Percentiles rank a stretch among this genome's conserved stretches.
Evolutionary conservation across 2,329 filamentous ascomycete species (phyloP).

Genomic region (Myriosclerotinia duriaeana): DNA sequence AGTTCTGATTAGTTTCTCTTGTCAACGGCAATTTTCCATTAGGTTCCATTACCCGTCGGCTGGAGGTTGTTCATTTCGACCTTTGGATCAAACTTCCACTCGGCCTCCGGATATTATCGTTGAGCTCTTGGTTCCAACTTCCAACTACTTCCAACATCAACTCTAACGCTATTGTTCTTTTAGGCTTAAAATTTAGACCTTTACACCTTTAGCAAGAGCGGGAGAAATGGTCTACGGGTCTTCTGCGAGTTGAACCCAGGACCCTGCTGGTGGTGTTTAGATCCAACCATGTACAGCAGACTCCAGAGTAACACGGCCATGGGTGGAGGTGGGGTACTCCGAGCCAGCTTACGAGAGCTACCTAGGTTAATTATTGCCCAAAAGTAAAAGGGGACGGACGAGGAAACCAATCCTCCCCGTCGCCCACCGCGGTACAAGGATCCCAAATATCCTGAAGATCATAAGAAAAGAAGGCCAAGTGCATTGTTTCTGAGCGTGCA

Average conservation of each 20-base stretch:
- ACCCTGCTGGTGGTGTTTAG: neutral
- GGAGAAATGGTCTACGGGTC: constrained; percentile 10
- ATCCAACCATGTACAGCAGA: neutral
- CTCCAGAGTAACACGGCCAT: neutral
- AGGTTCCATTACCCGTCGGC: neutral
- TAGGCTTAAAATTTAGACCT: neutral
- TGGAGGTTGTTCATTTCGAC: neutral
- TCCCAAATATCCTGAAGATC: constrained; percentile 21
- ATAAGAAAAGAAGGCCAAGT: constrained; percentile 1
- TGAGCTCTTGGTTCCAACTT: neutral
- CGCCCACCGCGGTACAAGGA: constrained; percentile 17
- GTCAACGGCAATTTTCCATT: constrained; percentile 1
- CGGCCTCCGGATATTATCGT: neutral
- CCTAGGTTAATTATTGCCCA: neutral
- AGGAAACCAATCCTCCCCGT: constrained; percentile 15
- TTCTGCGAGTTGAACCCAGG: constrained; percentile 5
- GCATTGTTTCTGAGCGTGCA: neutral
- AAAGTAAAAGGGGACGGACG: constrained; percentile 1
- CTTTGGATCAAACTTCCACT: constrained; percentile 1
- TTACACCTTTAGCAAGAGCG: too few species aligned
- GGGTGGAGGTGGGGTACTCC: constrained; percentile 20
- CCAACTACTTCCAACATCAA: neutral
- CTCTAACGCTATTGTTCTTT: neutral
- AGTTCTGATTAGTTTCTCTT: constrained; percentile 11
- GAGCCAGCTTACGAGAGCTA: neutral